Conservation (phyloP, 805 yeast genomes). For the Lipomyces chichibuensis region DNA sequence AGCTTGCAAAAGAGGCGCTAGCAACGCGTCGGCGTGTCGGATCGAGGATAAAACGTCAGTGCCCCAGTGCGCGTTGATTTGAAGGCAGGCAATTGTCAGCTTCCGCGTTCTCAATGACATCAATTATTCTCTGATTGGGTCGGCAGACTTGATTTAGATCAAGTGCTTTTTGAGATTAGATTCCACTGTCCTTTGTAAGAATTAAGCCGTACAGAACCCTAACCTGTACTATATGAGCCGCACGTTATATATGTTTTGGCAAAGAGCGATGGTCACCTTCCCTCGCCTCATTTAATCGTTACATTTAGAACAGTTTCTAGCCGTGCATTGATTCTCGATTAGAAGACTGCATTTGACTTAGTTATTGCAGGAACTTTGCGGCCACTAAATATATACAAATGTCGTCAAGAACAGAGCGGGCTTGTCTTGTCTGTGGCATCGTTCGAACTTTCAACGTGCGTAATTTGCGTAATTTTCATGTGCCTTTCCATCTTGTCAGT, state of each 20-base stretch:
- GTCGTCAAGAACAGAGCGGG: slow-evolving; percentile 67
- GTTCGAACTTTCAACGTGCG: slow-evolving; percentile 75
- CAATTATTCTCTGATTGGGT: not conserved
- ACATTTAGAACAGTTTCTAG: too few relatives aligned
- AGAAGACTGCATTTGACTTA: too few relatives aligned
- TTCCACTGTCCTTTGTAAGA: not conserved
- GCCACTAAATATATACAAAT: not conserved
- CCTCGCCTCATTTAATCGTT: too few relatives aligned
- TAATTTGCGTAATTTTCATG: too few relatives aligned
- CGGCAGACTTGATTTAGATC: not conserved
- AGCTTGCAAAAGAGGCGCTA: slow-evolving; percentile 1
- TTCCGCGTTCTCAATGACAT: slow-evolving; percentile 4
- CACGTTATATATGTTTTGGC: not conserved
- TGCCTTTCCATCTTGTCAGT: not conserved
- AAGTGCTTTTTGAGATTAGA: not conserved
- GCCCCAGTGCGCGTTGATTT: slow-evolving; percentile 29
- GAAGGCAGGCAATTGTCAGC: slow-evolving; percentile 26
- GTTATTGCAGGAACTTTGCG: not conserved
- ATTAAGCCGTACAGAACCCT: not conserved
- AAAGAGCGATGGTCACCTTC: too few relatives aligned
- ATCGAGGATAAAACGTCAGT: slow-evolving; percentile 20
- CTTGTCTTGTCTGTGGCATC: slow-evolving; percentile 95
- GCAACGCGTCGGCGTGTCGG: slow-evolving; percentile 21
- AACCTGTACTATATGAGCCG: not conserved
- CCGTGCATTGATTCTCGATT: not conserved